A percentile compares a stretch with the other conserved stretches of the same genome.
phyloP scores from a whole-genome alignment of 208 protist species.

The Perkinsela sp. region DNA sequence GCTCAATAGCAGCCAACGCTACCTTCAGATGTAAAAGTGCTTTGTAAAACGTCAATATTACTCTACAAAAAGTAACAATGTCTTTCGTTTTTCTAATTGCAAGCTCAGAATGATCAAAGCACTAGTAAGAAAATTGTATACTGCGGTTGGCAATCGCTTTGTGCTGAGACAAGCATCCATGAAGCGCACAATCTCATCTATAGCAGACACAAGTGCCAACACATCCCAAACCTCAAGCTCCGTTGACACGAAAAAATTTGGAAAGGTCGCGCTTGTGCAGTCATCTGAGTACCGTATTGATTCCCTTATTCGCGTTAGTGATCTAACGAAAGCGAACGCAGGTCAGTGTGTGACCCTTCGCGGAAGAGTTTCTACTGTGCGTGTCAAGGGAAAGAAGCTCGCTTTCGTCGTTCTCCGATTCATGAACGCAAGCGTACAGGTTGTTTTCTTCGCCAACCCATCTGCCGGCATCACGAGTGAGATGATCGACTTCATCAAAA shows the following conservation, averaged over 20 bases:
- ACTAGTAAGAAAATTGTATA: no score
- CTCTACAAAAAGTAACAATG: no score
- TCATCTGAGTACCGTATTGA: slow-evolving; percentile 25
- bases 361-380: slow-evolving; percentile 44
- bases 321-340: slow-evolving; percentile 12
- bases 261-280: slow-evolving; percentile 27
- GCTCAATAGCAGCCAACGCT: no score
- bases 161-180: no score
- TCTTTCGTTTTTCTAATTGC: no score
- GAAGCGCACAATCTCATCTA: no score
- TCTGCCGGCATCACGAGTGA: slow-evolving; percentile 13
- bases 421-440: slow-evolving; percentile 33
- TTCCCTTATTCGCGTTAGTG: slow-evolving; percentile 15
- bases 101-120: no score
- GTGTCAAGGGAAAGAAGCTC: slow-evolving; percentile 60
- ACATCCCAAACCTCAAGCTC: no score
- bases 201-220: no score
- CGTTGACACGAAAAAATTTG: slow-evolving; percentile 43
- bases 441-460: slow-evolving; percentile 36
- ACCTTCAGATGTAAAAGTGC: no score
- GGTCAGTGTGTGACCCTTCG: slow-evolving; percentile 29
- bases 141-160: no score
- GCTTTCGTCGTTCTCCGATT: slow-evolving; percentile 63
- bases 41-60: no score
- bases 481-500: slow-evolving; percentile 62